phyloP scores from a whole-genome alignment of 345 rosid species.

The Lepidium didymum region DNA sequence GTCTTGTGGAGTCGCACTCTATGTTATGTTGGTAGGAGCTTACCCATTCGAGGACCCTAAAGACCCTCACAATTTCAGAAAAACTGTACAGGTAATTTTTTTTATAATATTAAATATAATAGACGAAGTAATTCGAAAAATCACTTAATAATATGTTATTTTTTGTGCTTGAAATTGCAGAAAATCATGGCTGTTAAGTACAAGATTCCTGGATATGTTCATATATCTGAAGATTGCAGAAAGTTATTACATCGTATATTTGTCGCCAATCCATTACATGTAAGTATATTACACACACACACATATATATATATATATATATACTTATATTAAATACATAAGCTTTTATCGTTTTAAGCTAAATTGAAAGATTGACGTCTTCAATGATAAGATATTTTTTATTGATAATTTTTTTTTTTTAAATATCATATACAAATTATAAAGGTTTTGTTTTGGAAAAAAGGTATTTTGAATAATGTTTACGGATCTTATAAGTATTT shows the following conservation, averaged over 20 bases:
- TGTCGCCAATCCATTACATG: conserved; percentile 60
- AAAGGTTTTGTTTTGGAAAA: too few species aligned
- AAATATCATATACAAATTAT: too few species aligned
- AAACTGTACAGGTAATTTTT: conserved; percentile 51
- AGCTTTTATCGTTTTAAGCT: too few species aligned
- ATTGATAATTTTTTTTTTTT: too few species aligned
- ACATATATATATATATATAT: not conserved
- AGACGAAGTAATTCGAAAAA: not conserved
- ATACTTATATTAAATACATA: too few species aligned
- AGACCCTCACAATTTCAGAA: conserved; percentile 62
- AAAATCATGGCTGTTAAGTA: conserved; percentile 77
- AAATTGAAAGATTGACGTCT: too few species aligned
- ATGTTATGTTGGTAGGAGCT: conserved; percentile 83
- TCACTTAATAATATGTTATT: not conserved
- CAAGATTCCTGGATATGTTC: conserved; percentile 77
- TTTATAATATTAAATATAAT: too few species aligned
- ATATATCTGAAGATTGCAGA: conserved; percentile 63
- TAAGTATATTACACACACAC: not conserved
- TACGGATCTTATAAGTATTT: too few species aligned
- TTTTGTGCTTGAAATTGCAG: conserved; percentile 35
- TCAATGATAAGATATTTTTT: too few species aligned
- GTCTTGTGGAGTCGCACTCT: conserved; percentile 82
- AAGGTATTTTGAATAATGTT: too few species aligned
- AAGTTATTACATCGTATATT: conserved; percentile 70
- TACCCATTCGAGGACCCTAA: conserved; percentile 74